phyloP scores from a whole-genome alignment of 768 basidiomycete species.

The Boletus coccyginus region DNA sequence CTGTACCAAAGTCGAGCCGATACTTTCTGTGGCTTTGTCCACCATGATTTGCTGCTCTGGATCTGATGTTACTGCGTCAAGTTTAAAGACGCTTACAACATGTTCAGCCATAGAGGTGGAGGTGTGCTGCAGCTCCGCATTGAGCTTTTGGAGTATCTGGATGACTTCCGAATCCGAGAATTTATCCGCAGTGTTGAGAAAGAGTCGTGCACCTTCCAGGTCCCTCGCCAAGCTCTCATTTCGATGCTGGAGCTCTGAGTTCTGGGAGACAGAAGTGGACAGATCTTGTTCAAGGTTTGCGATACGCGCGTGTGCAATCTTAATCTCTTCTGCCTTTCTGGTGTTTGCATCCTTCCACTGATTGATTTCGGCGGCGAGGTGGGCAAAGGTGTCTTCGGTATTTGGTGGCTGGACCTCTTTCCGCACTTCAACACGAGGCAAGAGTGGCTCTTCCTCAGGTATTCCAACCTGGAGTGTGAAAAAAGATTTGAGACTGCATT shows the following conservation, averaged over 20 bases:
- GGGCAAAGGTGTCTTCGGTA: background rate
- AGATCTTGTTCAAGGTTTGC: background rate
- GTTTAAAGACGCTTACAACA: background rate
- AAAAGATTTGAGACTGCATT: background rate
- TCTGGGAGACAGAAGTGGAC: background rate
- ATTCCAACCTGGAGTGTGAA: background rate
- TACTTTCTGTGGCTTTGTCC: background rate
- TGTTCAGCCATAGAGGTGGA: background rate
- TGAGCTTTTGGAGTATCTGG: constrained; percentile 1
- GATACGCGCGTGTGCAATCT: background rate
- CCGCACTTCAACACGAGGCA: background rate
- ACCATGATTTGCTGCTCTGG: background rate
- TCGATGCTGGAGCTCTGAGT: background rate
- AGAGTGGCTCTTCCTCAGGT: background rate
- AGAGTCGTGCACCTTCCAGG: background rate
- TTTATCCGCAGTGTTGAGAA: constrained; percentile 2
- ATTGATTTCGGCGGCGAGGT: background rate
- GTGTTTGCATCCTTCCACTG: background rate
- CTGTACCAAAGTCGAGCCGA: background rate
- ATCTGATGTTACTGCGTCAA: background rate
- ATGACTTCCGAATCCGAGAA: background rate
- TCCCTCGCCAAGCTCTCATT: background rate
- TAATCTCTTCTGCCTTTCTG: background rate
- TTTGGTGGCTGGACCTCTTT: background rate
- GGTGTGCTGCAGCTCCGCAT: constrained; percentile 1